phyloP scores from a whole-genome alignment of 768 basidiomycete genomes.

The Leccinum arenicola region DNA sequence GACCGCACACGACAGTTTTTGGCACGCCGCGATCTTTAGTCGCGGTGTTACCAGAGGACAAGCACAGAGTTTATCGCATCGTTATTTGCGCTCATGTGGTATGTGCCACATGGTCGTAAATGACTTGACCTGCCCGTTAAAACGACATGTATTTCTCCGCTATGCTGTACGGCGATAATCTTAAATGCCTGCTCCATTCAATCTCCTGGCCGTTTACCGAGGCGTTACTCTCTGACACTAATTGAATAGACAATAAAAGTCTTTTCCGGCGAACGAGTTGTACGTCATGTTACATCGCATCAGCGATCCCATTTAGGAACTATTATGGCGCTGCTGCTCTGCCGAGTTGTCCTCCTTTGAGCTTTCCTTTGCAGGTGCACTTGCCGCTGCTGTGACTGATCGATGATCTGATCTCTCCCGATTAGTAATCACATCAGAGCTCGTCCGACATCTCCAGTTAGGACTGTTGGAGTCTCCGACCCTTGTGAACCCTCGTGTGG shows the following conservation, averaged over 20 bases:
- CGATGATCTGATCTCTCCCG: constrained; percentile 18
- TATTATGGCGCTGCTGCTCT: constrained; percentile 20
- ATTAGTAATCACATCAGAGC: constrained; percentile 10
- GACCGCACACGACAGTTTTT: constrained; percentile 10
- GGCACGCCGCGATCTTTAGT: constrained; percentile 4
- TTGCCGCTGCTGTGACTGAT: constrained; percentile 9
- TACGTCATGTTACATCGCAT: constrained; percentile 22
- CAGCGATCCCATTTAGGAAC: constrained; percentile 18
- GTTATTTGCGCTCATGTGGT: constrained; percentile 9
- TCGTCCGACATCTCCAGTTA: constrained; percentile 20
- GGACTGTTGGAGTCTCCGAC: constrained; percentile 11
- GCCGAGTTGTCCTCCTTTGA: constrained; percentile 24
- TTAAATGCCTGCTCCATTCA: constrained; percentile 24
- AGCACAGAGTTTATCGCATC: constrained; percentile 14
- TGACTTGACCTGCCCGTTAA: constrained; percentile 6
- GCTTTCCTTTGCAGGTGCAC: constrained; percentile 20
- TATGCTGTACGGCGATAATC: constrained; percentile 11
- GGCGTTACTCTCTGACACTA: constrained; percentile 18
- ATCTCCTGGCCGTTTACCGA: constrained; percentile 26
- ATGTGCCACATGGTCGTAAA: constrained; percentile 13
- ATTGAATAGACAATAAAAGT: constrained; percentile 19
- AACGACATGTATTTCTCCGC: constrained; percentile 10
- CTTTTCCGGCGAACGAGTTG: constrained; percentile 14
- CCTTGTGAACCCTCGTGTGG: constrained; percentile 14
- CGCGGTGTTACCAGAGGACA: constrained; percentile 7